Evolutionary conservation across 2,329 filamentous ascomycete species (phyloP).

Genomic region (Colletotrichum spinosum): DNA sequence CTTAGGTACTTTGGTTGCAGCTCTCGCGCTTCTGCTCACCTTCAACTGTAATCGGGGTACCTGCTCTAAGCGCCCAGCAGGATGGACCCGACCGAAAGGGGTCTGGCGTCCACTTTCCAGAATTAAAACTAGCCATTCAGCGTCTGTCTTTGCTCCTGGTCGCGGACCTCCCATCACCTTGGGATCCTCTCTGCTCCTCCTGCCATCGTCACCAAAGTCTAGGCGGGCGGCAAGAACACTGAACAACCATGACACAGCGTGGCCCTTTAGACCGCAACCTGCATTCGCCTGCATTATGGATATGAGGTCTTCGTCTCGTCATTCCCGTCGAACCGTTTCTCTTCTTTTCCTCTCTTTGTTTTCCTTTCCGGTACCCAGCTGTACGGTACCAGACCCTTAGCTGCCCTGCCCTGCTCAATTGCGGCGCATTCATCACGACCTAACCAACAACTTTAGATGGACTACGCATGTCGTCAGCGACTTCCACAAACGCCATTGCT

Average conservation of each 20-base stretch:
- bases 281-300: slow-evolving; percentile 20
- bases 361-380: slow-evolving; percentile 26
- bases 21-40: slow-evolving; percentile 15
- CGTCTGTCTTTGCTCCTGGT: slow-evolving; percentile 3
- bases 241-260: slow-evolving; percentile 13
- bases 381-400: slow-evolving; percentile 24
- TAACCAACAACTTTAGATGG: no score
- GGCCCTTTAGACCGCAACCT: slow-evolving; percentile 16
- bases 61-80: slow-evolving; percentile 36
- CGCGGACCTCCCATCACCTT: slow-evolving; percentile 21
- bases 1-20: neutral
- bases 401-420: neutral
- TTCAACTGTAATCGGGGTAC: neutral
- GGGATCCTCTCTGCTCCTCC: slow-evolving; percentile 26
- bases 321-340: slow-evolving; percentile 11
- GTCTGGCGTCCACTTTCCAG: slow-evolving; percentile 34
- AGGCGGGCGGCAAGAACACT: slow-evolving; percentile 28
- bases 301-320: slow-evolving; percentile 27
- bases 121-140: slow-evolving; percentile 31
- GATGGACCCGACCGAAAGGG: slow-evolving; percentile 28
- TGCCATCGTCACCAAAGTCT: slow-evolving; percentile 7
- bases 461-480: no score
- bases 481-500: neutral
- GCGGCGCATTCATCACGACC: neutral
- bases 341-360: slow-evolving; percentile 19